Evolutionary conservation across 2,329 filamentous ascomycete genomes (phyloP), one percentile per base, ranked within the genome.

Genomic region (Talaromyces piceae): DNA sequence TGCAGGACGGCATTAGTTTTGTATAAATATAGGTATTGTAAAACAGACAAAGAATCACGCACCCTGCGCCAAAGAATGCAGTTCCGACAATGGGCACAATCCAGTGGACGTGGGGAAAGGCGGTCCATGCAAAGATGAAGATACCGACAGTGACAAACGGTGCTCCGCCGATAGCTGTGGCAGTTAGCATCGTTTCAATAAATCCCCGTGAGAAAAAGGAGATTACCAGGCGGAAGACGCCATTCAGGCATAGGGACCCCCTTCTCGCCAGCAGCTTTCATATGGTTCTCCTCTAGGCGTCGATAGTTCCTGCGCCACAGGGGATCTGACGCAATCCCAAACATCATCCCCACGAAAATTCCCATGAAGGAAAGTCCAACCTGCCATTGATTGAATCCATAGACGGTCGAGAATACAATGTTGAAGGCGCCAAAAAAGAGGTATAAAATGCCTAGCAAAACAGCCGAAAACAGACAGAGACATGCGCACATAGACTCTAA

Each of bases 351-450:
- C 5, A 75, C 69, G 41, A 73, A 62, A n/a, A 76, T 59, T 20
- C 74, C 73, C 44, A 93, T 62, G 67, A 95, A 95, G 12, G 82
- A 78, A 51, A 93, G 71, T n/a, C 90, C 91, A 9, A 81, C 76
- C 68, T 95, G 86, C 76, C 86, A 93, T 9, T 89, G 73, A 49
- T 81, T 82, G 72, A 95, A 90, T 18, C 80, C 82, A 65, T 94
- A 86, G 44, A 86, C 83, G 41, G 77, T 79, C 23, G 76, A 67
- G 63, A 95, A 95, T 13, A 95, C 83, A 41, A 94, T 73, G 4
- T 86, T 80, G 61, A 95, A 95, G 0, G 90, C 89, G 18, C 89
- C 89, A 65, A 95, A 94, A 73, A 94, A 95, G 33, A 95, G 80
- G 64, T 95, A 95, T 2, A 95, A 72, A 41, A 95, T 86, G 4